Evolutionary conservation across 2,329 filamentous ascomycete genomes (phyloP).

Genomic region (Tolypocladium amazonense): DNA sequence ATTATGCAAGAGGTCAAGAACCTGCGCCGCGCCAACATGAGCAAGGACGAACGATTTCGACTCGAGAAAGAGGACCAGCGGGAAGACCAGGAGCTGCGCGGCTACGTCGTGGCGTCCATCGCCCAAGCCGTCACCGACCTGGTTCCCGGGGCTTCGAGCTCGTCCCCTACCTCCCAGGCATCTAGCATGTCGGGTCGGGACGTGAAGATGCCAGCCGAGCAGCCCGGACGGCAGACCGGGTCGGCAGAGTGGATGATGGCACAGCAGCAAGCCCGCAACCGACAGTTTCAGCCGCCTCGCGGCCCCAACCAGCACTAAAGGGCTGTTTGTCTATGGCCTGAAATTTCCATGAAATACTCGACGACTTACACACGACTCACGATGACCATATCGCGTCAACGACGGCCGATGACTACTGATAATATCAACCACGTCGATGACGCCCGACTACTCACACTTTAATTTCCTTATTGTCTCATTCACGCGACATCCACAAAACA

Average conservation of each 20-base stretch:
- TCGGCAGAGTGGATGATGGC: slow-evolving; percentile 41
- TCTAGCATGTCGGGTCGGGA: slow-evolving; percentile 32
- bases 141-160: slow-evolving; percentile 36
- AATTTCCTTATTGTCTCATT: background rate
- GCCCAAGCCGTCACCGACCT: slow-evolving; percentile 62
- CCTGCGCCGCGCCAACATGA: slow-evolving; percentile 71
- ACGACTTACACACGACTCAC: slow-evolving; percentile 11
- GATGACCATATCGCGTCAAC: slow-evolving; percentile 7
- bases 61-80: slow-evolving; percentile 70
- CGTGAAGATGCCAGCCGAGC: slow-evolving; percentile 50
- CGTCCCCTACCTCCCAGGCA: slow-evolving; percentile 11
- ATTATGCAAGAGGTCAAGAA: slow-evolving; percentile 86
- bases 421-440: slow-evolving; percentile 4
- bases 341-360: background rate
- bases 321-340: background rate
- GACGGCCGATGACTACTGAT: background rate
- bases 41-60: slow-evolving; percentile 74
- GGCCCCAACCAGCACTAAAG: slow-evolving; percentile 26
- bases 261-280: slow-evolving; percentile 30
- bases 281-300: slow-evolving; percentile 31
- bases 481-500: background rate
- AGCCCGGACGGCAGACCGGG: slow-evolving; percentile 40
- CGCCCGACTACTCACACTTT: background rate
- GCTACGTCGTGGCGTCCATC: slow-evolving; percentile 64
- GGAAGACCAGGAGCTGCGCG: slow-evolving; percentile 65